Evolutionary conservation across 1,139 yeast species (phyloP).

Genomic region (Taiozyma sp.): DNA sequence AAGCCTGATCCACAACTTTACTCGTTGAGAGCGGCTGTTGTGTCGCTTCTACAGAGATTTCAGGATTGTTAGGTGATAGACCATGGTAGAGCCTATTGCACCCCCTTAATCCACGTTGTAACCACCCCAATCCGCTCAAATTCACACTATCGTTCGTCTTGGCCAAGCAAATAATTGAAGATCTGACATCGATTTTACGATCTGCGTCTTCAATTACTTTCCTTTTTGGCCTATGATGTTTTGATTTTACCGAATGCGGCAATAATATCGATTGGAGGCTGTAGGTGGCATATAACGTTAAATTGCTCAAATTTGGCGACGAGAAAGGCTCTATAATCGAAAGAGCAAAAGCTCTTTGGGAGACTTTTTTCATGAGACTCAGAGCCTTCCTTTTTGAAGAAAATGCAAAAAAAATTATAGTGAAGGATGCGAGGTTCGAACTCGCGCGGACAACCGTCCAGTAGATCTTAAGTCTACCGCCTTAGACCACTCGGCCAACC

Average conservation of each 20-base stretch:
- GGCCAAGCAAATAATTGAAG: background rate
- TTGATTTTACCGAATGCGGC: background rate
- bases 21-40: background rate
- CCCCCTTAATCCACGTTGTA: background rate
- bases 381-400: background rate
- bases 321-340: too few species aligned
- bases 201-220: background rate
- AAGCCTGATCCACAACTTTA: background rate
- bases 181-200: background rate
- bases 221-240: background rate
- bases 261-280: background rate
- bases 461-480: constrained; percentile 22
- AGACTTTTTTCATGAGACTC: too few species aligned
- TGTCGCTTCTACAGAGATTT: background rate
- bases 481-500: constrained; percentile 22
- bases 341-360: too few species aligned
- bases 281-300: background rate
- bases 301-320: too few species aligned
- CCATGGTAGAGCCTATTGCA: background rate
- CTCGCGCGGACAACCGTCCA: constrained; percentile 57
- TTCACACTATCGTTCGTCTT: background rate
- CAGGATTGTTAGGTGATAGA: background rate
- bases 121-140: background rate
- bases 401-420: constrained; percentile 26
- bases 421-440: constrained; percentile 78